Evolutionary conservation across 441 rosid species (phyloP).

Genomic region (Gossypium davidsonii): DNA sequence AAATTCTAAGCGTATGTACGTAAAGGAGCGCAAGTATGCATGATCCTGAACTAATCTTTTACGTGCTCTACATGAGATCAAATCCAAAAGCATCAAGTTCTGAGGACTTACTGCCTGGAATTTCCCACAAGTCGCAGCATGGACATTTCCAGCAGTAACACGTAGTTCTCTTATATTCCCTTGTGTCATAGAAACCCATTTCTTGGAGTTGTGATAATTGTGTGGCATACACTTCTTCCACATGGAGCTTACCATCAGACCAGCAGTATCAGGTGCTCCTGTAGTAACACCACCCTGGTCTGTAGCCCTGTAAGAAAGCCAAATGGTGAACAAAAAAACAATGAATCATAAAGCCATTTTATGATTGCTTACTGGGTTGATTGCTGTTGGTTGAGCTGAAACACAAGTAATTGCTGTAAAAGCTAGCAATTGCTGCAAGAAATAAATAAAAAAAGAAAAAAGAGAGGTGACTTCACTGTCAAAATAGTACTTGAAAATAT

Average conservation of each 20-base stretch:
- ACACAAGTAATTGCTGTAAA: conserved; percentile 43
- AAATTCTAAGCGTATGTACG: conserved; percentile 6
- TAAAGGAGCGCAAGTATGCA: neutral
- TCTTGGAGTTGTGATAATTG: conserved; percentile 80
- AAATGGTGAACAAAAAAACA: neutral
- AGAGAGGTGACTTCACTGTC: neutral
- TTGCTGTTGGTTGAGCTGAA: conserved; percentile 40
- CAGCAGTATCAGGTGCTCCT: conserved; percentile 34
- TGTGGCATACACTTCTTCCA: conserved; percentile 64
- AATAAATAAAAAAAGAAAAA: conserved; percentile 2
- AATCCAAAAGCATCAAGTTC: neutral
- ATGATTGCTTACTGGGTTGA: conserved; percentile 37
- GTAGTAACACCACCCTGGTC: conserved; percentile 39
- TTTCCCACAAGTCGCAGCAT: conserved; percentile 76
- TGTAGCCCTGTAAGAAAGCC: conserved; percentile 34
- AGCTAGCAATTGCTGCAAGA: conserved; percentile 45
- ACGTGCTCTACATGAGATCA: neutral
- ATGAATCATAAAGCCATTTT: neutral
- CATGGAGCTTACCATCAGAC: neutral
- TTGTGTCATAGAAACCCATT: conserved; percentile 83
- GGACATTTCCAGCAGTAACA: conserved; percentile 71
- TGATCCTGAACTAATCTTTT: conserved; percentile 9
- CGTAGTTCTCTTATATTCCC: conserved; percentile 75
- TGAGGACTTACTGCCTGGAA: conserved; percentile 36
- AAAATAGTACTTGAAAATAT: neutral